Base-by-base conservation (phyloP, 352 stramenopile species). In the Phytophthora ohioensis region DNA sequence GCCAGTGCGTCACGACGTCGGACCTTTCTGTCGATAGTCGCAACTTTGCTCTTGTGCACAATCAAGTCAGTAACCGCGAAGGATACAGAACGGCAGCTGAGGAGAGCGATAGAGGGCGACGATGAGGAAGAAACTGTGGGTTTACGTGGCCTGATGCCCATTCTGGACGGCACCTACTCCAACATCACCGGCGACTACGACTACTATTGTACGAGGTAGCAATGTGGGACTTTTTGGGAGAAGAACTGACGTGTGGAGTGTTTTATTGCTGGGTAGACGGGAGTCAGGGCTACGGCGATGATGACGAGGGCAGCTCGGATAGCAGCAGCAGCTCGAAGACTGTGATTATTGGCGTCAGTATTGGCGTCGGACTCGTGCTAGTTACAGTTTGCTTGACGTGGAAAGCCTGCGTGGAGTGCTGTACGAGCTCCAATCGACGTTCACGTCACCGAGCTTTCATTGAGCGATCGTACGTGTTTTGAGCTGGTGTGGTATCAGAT, bases 391-490 rank as follows among this genome's bases (percentile, higher is more conserved):
- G 68, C 52, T 72, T 88, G 34, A 84, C 75, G 13, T 87, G 81
- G 81, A 84, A 77, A 77, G 73, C 75, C 4, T 85, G 72, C 39
- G 38, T 82, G 17, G 79, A 88, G 47, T 90, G 80, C 62, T 90
- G 81, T 46, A 80, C 65, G 12, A 78, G 62, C 12, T 71, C 81
- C 11, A 71, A 56, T 15, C 78, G 61, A 39, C 66, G 73, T 9
- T 65, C 73, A 6, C 68, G 66, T 5, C 81, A 90, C 56, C 75
- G 81, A 67, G 81, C 81, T 11, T 90, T 85, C 48, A 75, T 78
- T 45, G 72, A 76, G 13, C 70, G 75, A 67, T 68, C 78, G 81
- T 90, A 76, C 56, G 79, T 57, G 8, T 32, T 47, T 62, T 41
- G 46, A 55, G 35, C 13, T 66, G 51, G 60, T 60, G 31, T 57